A percentile compares a stretch with the other conserved stretches of the same genome.
phyloP scores from a whole-genome alignment of 768 basidiomycete genomes.

The Suillus americanus region DNA sequence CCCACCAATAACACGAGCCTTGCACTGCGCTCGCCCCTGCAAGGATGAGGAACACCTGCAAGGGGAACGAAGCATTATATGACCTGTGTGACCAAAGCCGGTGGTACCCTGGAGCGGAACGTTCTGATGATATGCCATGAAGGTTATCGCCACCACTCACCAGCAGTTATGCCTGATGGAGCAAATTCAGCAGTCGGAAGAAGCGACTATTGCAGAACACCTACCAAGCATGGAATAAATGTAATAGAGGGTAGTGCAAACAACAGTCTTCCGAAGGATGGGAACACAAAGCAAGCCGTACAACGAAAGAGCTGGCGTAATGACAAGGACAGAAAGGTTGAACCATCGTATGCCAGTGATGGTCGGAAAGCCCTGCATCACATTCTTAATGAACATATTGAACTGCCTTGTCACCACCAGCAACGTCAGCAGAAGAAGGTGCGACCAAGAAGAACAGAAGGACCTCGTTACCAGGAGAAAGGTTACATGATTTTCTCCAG shows the following conservation, averaged over 20 bases:
- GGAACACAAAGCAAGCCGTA: conserved; percentile 62
- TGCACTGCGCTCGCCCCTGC: conserved; percentile 84
- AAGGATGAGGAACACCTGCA: conserved; percentile 68
- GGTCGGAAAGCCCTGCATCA: conserved; percentile 39
- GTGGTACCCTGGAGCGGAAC: conserved; percentile 59
- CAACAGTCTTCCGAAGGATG: conserved; percentile 48
- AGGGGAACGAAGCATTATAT: conserved; percentile 68
- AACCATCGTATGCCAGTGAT: conserved; percentile 71
- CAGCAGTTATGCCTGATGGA: conserved; percentile 48
- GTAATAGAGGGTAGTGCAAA: conserved; percentile 76
- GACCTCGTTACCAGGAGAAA: conserved; percentile 10
- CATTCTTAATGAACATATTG: conserved; percentile 10
- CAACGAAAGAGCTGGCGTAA: conserved; percentile 69
- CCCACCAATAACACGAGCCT: conserved; percentile 89
- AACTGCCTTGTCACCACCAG: conserved; percentile 11
- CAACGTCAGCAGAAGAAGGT: conserved; percentile 1
- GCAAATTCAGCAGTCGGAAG: conserved; percentile 15
- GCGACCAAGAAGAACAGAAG: conserved; percentile 5
- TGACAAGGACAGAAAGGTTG: conserved; percentile 65
- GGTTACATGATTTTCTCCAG: conserved; percentile 20
- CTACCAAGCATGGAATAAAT: conserved; percentile 83
- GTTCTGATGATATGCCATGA: conserved; percentile 7
- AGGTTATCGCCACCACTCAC: conserved; percentile 20
- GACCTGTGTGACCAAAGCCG: conserved; percentile 85
- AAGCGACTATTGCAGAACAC: conserved; percentile 17